Evolutionary conservation across 805 yeast species (phyloP), one percentile per base, ranked within the genome.

Genomic region (Tetrapisispora namnaoensis): DNA sequence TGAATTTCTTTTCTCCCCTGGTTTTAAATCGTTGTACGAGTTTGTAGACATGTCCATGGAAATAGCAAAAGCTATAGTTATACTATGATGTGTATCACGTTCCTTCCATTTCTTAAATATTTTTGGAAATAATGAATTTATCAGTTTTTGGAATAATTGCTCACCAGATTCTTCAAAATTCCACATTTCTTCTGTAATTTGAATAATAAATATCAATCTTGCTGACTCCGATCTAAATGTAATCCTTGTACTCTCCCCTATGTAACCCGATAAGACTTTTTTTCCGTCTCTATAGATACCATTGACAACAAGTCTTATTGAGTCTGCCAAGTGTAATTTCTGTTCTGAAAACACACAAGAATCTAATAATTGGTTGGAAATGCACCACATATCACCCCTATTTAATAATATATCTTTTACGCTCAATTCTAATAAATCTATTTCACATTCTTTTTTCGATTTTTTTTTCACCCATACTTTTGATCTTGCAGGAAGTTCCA

Each of bases 91-190:
- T 1, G 96, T 84, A 20, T 86, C 91, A 50, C 81, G 75, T 34
- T 82, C 83, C 53, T 88, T 77, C 98, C 98, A 93, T 51, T 82
- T 76, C 56, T 82, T 82, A 63, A 93, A 88, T 36, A 91, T 82
- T 51, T 82, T 83, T 0, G 99, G 99, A 48, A 93, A 81, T 45
- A 91, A 72, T n/a, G 95, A 85, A 62, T 91, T 90, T 42, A 93
- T 88, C 56, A 93, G 78, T 65, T 89, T 87, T 63, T 90, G 91
- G 63, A 91, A 91, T 78, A 88, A 78, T 47, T 90, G 85, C 60
- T 91, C 97, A 1, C 99, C 99, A 55, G 85, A 85, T 60, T 90
- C 96, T 66, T 93, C 98, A 65, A 93, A 93, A 63, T 89, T 88
- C 95, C 97, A 93, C 97, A 93, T 93, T 60, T 93, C 99, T 37